Evolutionary conservation across 495 filamentous ascomycete genomes (phyloP).

Genomic region (Aspergillus biplanus): DNA sequence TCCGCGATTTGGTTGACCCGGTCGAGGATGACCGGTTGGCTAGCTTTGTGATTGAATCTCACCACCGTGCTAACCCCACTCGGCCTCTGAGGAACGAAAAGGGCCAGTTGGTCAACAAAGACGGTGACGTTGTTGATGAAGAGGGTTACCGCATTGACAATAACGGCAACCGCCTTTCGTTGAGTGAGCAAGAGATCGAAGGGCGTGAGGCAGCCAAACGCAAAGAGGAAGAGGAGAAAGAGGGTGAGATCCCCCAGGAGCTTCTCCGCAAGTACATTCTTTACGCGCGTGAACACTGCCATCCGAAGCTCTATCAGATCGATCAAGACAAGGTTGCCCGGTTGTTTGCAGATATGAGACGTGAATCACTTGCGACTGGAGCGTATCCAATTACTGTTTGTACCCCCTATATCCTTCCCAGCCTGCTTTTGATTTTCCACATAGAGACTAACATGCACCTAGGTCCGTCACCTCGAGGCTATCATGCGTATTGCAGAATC

Average conservation of each 20-base stretch:
- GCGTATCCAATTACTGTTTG: conserved; percentile 97
- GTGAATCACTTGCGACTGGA: conserved; percentile 88
- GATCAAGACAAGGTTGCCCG: conserved; percentile 96
- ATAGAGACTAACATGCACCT: conserved; percentile 5
- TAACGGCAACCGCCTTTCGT: conserved; percentile 40
- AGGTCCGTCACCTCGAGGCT: conserved; percentile 97
- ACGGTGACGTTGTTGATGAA: conserved; percentile 53
- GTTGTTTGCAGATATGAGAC: conserved; percentile 93
- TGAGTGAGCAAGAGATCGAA: conserved; percentile 38
- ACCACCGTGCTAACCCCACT: conserved; percentile 83
- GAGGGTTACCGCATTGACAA: conserved; percentile 49
- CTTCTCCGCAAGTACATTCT: conserved; percentile 96
- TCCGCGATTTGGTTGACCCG: conserved; percentile 96
- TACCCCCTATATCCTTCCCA: conserved; percentile 12
- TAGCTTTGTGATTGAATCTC: conserved; percentile 91
- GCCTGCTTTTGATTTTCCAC: conserved; percentile 1
- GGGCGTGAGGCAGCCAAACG: conserved; percentile 44
- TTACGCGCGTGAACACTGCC: conserved; percentile 88
- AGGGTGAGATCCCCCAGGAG: conserved; percentile 87
- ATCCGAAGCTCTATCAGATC: conserved; percentile 95
- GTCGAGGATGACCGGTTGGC: conserved; percentile 93
- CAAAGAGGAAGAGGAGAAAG: conserved; percentile 60
- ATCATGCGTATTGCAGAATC: conserved; percentile 92
- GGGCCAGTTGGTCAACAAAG: conserved; percentile 65
- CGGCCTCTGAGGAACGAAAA: conserved; percentile 55